Evolutionary conservation across 2,329 filamentous ascomycete species (phyloP), one percentile per base, ranked within the genome.

Genomic region (Colletotrichum sp.): DNA sequence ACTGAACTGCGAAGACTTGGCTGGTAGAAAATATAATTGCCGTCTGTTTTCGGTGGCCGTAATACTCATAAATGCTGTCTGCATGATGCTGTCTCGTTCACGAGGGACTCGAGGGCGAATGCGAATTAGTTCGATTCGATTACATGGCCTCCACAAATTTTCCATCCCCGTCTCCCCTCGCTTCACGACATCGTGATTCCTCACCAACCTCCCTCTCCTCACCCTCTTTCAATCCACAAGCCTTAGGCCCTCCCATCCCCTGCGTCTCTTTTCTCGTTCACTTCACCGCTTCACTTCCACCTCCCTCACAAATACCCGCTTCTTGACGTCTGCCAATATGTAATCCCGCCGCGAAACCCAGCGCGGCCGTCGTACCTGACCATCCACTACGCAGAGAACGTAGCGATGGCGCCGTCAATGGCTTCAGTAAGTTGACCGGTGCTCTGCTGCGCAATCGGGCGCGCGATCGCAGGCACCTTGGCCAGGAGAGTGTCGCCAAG

Each of bases 381-480:
- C 8, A 15, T 19, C 34, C 27, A 59, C 27, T 67, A 75, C 12
- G 44, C 74, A 8, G 61, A 28, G 44, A 74, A 76, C 3, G 70
- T 52, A 8, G 70, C 70, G 16, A 76, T 76, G 5, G 74, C 74
- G 5, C 44, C 39, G 60, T 76, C 74, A 16, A 76, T 34, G 15
- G 74, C 74, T 30, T 68, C 65, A 7, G 48, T 39, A 3, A 76
- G 74, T 22, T 69, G 48, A 8, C 74, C 74, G 5, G 74, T 76
- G 22, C 74, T 76, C 70, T 74, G 65, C 59, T 76, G 15, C 8
- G 74, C 74, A n/a, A 76, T 76, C 13, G 74, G 74, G 32, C 74
- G 74, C 8, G 74, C 74, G 2, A 76, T 57, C 3, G 74, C 70
- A 3, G 74, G 74, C n/a, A 76, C 64, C 34, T 76, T 76, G 44